Conservation (phyloP, 345 rosid species). For the Abelmoschus esculentus region DNA sequence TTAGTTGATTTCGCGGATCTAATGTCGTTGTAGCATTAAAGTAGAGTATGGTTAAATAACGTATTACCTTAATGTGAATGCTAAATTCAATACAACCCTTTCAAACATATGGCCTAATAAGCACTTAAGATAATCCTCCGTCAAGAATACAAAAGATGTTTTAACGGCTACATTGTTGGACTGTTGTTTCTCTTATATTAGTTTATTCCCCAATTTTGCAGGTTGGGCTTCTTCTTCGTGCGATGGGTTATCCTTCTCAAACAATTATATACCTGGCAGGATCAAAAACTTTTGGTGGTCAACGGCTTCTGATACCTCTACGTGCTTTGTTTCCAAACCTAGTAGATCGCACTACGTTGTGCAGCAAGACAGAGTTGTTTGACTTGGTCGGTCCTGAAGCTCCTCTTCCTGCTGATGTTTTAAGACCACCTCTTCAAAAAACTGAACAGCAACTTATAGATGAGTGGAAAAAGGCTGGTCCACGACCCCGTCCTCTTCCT, state of each 20-base stretch:
- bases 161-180: not conserved
- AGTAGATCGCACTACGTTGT: conserved; percentile 70
- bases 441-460: conserved; percentile 63
- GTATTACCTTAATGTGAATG: not conserved
- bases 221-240: conserved; percentile 89
- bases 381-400: conserved; percentile 77
- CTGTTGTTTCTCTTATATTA: conserved; percentile 9
- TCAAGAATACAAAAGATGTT: not conserved
- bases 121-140: too few relatives aligned
- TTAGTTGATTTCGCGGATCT: not conserved
- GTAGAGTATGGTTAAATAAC: not conserved
- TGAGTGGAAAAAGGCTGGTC: conserved; percentile 92
- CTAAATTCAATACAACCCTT: not conserved
- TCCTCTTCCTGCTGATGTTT: conserved; percentile 46
- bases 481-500: conserved; percentile 97
- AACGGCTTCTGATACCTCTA: conserved; percentile 78
- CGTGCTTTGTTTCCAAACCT: conserved; percentile 80
- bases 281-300: conserved; percentile 93
- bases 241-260: conserved; percentile 80
- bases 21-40: not conserved
- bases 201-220: conserved; percentile 29
- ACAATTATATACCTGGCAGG: conserved; percentile 90
- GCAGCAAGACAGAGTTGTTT: conserved; percentile 64
- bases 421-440: conserved; percentile 40
- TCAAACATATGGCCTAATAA: not conserved